Evolutionary conservation across 352 stramenopile genomes (phyloP).

Genomic region (Pythium scleroteichum): DNA sequence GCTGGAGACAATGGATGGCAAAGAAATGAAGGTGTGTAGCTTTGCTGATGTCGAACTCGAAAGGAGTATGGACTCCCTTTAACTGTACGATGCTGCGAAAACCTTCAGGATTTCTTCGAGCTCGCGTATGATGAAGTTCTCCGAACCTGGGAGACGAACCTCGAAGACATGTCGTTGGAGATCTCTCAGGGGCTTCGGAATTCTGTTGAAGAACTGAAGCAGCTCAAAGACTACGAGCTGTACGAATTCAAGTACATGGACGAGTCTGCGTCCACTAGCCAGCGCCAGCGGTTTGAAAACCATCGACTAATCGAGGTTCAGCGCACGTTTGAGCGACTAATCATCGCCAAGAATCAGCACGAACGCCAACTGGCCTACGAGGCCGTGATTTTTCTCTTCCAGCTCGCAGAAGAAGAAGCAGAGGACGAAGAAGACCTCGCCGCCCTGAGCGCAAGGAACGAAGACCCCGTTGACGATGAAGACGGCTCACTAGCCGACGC

Average conservation of each 20-base stretch:
- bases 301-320: slow-evolving; percentile 69
- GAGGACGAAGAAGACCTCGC: slow-evolving; percentile 14
- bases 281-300: slow-evolving; percentile 54
- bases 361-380: slow-evolving; percentile 62
- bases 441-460: not conserved
- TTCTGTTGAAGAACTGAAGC: slow-evolving; percentile 48
- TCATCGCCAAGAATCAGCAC: slow-evolving; percentile 50
- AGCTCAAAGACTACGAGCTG: slow-evolving; percentile 42
- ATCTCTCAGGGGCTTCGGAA: slow-evolving; percentile 47
- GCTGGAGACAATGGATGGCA: slow-evolving; percentile 69
- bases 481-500: not conserved
- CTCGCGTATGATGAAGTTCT: slow-evolving; percentile 64
- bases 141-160: slow-evolving; percentile 42
- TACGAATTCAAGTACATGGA: slow-evolving; percentile 60
- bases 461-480: slow-evolving; percentile 6
- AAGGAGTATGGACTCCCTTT: no score
- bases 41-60: no score
- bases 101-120: slow-evolving; percentile 78
- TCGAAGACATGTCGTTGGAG: slow-evolving; percentile 64
- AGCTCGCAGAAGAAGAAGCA: slow-evolving; percentile 54
- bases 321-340: slow-evolving; percentile 61
- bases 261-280: slow-evolving; percentile 35
- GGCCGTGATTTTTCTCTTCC: slow-evolving; percentile 58
- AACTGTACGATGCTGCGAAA: no score
- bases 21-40: slow-evolving; percentile 59